Evolutionary conservation across 1,284 basidiomycete genomes (phyloP).

Genomic region (Apiotrichum laibachii): DNA sequence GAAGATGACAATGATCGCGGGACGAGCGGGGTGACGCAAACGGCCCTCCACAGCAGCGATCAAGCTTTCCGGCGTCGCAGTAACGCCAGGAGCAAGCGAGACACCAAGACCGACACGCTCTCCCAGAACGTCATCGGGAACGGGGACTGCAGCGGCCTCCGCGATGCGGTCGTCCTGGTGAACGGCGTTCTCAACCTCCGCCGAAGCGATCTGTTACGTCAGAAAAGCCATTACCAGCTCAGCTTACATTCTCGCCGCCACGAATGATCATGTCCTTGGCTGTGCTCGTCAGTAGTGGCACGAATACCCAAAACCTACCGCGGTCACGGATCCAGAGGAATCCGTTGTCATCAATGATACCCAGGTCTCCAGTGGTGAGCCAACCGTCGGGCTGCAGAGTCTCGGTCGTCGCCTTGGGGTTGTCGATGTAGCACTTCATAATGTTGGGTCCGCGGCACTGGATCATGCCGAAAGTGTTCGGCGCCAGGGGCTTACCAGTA

Average conservation of each 20-base stretch:
- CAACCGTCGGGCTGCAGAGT: slow-evolving; percentile 42
- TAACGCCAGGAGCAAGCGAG: slow-evolving; percentile 22
- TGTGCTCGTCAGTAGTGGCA: slow-evolving; percentile 14
- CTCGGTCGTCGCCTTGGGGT: slow-evolving; percentile 29
- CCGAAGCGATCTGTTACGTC: slow-evolving; percentile 30
- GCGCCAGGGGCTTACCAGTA: slow-evolving; percentile 22
- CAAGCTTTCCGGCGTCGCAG: slow-evolving; percentile 11
- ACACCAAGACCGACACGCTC: slow-evolving; percentile 42
- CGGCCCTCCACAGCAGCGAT: neutral
- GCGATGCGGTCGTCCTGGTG: slow-evolving; percentile 33
- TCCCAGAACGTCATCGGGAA: slow-evolving; percentile 38
- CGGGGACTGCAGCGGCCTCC: slow-evolving; percentile 40
- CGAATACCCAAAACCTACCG: neutral
- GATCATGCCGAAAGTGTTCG: slow-evolving; percentile 31
- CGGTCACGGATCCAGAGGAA: slow-evolving; percentile 44
- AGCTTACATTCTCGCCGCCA: slow-evolving; percentile 40
- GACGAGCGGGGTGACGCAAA: slow-evolving; percentile 16
- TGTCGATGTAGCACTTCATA: slow-evolving; percentile 38
- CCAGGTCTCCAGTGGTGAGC: slow-evolving; percentile 47
- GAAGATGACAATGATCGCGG: slow-evolving; percentile 11
- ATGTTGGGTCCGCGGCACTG: slow-evolving; percentile 41
- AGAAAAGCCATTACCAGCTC: neutral
- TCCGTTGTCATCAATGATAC: slow-evolving; percentile 35
- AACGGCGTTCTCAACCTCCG: slow-evolving; percentile 45
- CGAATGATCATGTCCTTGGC: slow-evolving; percentile 49